These are phyloP conservation scores for Phytopythium mirpurense DNA, from an alignment of 352 stramenopile species.

Conservation along the genomic window DNA sequence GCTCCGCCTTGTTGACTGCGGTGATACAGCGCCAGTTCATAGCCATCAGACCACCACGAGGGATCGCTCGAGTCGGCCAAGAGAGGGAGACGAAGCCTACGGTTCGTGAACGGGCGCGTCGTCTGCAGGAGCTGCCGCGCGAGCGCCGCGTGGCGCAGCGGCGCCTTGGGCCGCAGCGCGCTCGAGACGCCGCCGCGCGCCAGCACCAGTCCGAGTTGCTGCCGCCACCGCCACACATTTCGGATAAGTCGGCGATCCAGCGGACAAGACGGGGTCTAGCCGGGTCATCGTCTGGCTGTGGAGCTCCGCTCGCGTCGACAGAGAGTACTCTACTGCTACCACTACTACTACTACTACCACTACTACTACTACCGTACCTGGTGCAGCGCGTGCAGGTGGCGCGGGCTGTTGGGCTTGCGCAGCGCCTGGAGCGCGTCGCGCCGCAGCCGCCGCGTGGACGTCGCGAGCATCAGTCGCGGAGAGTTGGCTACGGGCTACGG, in stretches of 20 bases:
- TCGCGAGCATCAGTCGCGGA: slow-evolving; percentile 19
- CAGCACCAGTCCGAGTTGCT: slow-evolving; percentile 69
- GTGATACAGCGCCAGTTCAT: neutral
- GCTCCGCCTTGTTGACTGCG: slow-evolving; percentile 37
- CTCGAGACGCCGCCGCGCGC: slow-evolving; percentile 38
- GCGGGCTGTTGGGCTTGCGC: slow-evolving; percentile 44
- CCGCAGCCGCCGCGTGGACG: slow-evolving; percentile 63
- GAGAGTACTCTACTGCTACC: too few species aligned
- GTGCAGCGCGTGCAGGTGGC: slow-evolving; percentile 68
- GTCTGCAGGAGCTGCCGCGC: slow-evolving; percentile 46
- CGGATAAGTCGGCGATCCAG: neutral
- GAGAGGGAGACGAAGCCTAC: slow-evolving; percentile 24
- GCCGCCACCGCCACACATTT: neutral
- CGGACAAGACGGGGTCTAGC: too few species aligned
- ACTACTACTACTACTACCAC: too few species aligned
- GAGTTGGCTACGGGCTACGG: too few species aligned
- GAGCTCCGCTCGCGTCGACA: too few species aligned
- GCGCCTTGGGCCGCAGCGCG: slow-evolving; percentile 18
- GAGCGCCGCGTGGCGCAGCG: slow-evolving; percentile 29
- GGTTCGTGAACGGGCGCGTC: slow-evolving; percentile 42
- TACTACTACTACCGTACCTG: too few species aligned
- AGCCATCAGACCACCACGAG: neutral
- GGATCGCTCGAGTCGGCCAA: neutral
- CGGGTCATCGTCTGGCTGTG: too few species aligned
- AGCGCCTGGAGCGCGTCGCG: slow-evolving; percentile 45